Percentiles rank a stretch among this genome's conserved stretches.
phyloP scores from a whole-genome alignment of 73 alveolate genomes.

The Paramecium bursaria region DNA sequence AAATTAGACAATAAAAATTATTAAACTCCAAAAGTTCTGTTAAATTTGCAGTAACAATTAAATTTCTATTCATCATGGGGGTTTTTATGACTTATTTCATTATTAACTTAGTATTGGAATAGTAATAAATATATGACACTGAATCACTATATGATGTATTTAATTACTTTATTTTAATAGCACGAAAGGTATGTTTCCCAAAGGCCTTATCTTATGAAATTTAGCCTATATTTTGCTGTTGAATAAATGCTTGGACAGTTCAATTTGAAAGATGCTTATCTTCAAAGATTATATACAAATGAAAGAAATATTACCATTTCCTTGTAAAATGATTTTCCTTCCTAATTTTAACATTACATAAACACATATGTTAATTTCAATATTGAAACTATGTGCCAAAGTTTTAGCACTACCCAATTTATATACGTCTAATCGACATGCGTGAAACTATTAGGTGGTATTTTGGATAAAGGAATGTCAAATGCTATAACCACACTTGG shows the following conservation, averaged over 20 bases:
- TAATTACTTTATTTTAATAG: too few species aligned
- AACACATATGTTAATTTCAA: not conserved
- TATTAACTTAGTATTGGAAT: constrained; percentile 6
- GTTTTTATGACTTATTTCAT: constrained; percentile 35
- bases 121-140: not conserved
- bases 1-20: constrained; percentile 30
- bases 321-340: not conserved
- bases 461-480: constrained; percentile 41
- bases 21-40: constrained; percentile 17
- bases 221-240: constrained; percentile 13
- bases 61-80: constrained; percentile 30
- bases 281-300: constrained; percentile 9
- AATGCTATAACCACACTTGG: constrained; percentile 9
- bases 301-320: constrained; percentile 26
- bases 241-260: constrained; percentile 6
- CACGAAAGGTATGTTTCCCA: constrained; percentile 1
- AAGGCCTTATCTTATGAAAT: constrained; percentile 11
- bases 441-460: constrained; percentile 2
- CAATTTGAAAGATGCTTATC: constrained; percentile 18
- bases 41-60: constrained; percentile 11
- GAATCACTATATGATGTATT: not conserved
- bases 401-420: not conserved
- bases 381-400: constrained; percentile 4
- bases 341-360: constrained; percentile 8
- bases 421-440: not conserved